A percentile compares a stretch with the other conserved stretches of the same genome.
Conservation (phyloP, 164 flowering plant species). For the Vitis rupestris region DNA sequence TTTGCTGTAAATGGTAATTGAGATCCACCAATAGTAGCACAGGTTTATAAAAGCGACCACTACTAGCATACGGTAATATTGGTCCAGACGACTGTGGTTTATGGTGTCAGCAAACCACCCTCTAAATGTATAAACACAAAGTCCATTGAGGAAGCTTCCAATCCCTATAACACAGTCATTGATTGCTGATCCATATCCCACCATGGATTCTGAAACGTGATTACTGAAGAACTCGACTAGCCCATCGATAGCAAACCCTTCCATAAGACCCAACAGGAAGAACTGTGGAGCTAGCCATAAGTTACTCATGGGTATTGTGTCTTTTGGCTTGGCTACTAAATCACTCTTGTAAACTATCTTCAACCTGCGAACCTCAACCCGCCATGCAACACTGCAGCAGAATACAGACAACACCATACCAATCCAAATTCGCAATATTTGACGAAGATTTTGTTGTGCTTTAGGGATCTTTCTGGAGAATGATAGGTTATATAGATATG, state of each 20-base stretch:
- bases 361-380: slow-evolving; percentile 19
- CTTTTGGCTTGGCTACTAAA: slow-evolving; percentile 5
- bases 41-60: slow-evolving; percentile 15
- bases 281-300: slow-evolving; percentile 28
- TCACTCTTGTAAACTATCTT: not conserved
- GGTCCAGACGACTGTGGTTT: slow-evolving; percentile 21
- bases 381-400: slow-evolving; percentile 20
- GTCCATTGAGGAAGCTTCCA: slow-evolving; percentile 17
- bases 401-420: slow-evolving; percentile 23
- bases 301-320: slow-evolving; percentile 16
- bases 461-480: too few species aligned
- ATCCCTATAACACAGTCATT: slow-evolving; percentile 17
- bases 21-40: not conserved
- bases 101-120: slow-evolving; percentile 23
- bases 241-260: not conserved
- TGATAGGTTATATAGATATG: not conserved
- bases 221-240: not conserved
- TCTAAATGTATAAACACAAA: slow-evolving; percentile 8
- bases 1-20: too few species aligned
- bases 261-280: slow-evolving; percentile 7
- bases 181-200: slow-evolving; percentile 2
- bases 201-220: not conserved
- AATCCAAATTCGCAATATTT: slow-evolving; percentile 6
- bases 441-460: not conserved
- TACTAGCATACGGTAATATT: slow-evolving; percentile 16